phyloP scores from a whole-genome alignment of 208 protist genomes.

The Jaenimonas drosophilae region DNA sequence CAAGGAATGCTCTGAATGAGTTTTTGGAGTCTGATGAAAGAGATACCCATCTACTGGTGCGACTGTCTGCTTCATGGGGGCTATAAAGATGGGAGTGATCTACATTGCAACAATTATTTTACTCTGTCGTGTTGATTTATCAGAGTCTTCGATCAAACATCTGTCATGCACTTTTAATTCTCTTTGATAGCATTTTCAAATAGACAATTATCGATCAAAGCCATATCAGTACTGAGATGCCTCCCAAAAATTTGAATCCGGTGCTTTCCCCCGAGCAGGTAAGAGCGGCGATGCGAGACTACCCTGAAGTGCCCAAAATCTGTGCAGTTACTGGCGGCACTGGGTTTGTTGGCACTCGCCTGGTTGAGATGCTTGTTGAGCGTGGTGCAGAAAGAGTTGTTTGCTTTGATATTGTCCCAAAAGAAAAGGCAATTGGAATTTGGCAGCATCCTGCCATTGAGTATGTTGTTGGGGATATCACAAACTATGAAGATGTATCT shows the following conservation, averaged over 20 bases:
- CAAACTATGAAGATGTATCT: constrained; percentile 63
- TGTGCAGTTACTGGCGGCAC: constrained; percentile 92
- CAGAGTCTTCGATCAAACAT: background rate
- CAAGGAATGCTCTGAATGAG: too few species aligned
- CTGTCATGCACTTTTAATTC: constrained; percentile 1
- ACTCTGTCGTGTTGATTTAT: background rate
- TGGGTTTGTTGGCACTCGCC: constrained; percentile 92
- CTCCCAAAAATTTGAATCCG: constrained; percentile 30
- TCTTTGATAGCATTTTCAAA: background rate
- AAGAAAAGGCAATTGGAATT: constrained; percentile 46
- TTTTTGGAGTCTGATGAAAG: too few species aligned
- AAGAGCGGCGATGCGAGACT: constrained; percentile 30
- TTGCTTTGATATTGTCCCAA: constrained; percentile 88
- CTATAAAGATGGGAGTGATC: too few species aligned
- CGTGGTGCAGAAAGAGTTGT: constrained; percentile 86
- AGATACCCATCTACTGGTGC: too few species aligned
- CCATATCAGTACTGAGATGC: constrained; percentile 6
- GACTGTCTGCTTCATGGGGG: too few species aligned
- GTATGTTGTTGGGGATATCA: constrained; percentile 89
- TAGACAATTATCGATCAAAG: background rate
- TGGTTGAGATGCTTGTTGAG: constrained; percentile 95
- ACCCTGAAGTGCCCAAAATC: constrained; percentile 67
- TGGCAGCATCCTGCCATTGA: constrained; percentile 84
- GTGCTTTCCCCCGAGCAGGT: constrained; percentile 53
- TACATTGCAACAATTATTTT: background rate